Conservation (phyloP, 306 rosid species). For the Potentilla sterilis region DNA sequence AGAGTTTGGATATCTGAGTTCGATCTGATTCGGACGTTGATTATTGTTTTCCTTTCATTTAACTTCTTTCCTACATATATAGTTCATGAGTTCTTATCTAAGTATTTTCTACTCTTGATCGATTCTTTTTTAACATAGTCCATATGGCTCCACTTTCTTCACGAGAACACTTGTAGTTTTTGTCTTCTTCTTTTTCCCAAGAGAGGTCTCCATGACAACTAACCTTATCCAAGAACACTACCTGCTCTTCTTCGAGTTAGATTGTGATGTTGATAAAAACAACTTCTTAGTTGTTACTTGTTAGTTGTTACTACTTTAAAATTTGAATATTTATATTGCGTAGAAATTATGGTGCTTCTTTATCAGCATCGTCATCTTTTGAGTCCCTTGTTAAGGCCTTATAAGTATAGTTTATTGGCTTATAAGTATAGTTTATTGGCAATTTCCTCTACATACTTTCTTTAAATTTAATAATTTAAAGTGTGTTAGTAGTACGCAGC, state of each 20-base stretch:
- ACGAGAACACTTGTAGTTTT: not conserved
- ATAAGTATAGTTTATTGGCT: no score
- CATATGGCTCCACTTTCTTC: not conserved
- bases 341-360: slow-evolving; percentile 23
- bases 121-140: no score
- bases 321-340: slow-evolving; percentile 4
- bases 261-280: not conserved
- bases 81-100: no score
- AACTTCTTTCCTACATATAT: no score
- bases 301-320: not conserved
- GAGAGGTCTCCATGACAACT: not conserved
- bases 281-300: not conserved
- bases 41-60: no score
- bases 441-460: no score
- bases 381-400: slow-evolving; percentile 11
- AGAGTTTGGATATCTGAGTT: no score
- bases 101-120: no score
- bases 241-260: slow-evolving; percentile 16
- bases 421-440: no score
- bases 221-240: not conserved
- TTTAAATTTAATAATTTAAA: not conserved
- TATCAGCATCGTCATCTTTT: slow-evolving; percentile 13
- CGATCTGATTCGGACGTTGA: no score
- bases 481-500: not conserved
- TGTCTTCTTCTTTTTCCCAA: not conserved